These are phyloP conservation scores for Dactylellina cionopaga DNA, from an alignment of 2,329 filamentous ascomycete genomes.

Conservation along the genomic window DNA sequence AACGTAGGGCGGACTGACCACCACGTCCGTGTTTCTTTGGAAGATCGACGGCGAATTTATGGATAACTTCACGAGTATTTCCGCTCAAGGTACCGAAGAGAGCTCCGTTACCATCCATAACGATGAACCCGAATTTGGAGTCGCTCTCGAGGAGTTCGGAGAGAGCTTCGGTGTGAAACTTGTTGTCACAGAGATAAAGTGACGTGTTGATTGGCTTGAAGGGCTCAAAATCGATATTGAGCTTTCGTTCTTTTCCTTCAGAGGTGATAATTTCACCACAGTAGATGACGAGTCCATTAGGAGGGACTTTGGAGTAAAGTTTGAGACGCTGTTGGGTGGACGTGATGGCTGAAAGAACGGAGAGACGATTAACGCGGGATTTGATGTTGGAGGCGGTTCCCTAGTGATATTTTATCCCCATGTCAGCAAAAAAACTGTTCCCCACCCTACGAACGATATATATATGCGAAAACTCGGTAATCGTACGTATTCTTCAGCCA, in stretches of 20 bases:
- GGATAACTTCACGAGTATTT: constrained; percentile 94
- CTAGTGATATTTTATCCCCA: constrained; percentile 62
- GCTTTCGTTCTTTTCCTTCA: constrained; percentile 98
- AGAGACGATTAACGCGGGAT: constrained; percentile 97
- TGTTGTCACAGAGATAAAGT: constrained; percentile 99
- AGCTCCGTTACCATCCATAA: constrained; percentile 99
- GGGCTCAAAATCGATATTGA: constrained; percentile 99
- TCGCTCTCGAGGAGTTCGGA: constrained; percentile 98
- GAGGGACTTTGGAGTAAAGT: constrained; percentile 98
- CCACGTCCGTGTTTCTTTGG: constrained; percentile 99
- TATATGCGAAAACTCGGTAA: constrained; percentile 5
- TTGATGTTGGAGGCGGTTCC: constrained; percentile 99
- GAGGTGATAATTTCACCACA: constrained; percentile 99
- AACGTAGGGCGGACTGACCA: constrained; percentile 99
- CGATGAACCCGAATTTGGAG: constrained; percentile 99
- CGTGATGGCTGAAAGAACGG: constrained; percentile 96
- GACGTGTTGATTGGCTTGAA: constrained; percentile 99
- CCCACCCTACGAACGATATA: constrained; percentile 14
- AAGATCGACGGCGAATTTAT: constrained; percentile 98
- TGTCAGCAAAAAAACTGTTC: constrained; percentile 56
- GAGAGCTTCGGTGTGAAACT: constrained; percentile 97
- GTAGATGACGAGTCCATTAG: constrained; percentile 97
- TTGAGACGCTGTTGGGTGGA: constrained; percentile 99
- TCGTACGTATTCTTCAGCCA: constrained; percentile 99
- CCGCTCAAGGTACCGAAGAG: constrained; percentile 96